phyloP scores from a whole-genome alignment of 2,329 filamentous ascomycete genomes.

The Paraphaeosphaeria sporulosa region DNA sequence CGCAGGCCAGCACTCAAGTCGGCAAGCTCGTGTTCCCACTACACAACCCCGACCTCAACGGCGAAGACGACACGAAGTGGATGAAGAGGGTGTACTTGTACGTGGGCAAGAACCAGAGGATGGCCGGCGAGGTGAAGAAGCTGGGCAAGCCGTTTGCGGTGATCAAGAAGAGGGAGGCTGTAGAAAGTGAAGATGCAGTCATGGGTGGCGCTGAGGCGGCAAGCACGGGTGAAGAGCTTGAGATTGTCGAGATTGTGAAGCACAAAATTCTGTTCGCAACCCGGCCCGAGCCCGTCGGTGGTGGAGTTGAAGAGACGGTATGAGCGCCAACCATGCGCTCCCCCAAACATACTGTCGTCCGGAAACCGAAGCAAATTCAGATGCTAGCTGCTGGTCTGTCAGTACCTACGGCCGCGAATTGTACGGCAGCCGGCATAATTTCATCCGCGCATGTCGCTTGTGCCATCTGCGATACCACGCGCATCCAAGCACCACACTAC shows the following conservation, averaged over 20 bases:
- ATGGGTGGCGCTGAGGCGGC: slow-evolving; percentile 35
- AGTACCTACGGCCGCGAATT: not conserved
- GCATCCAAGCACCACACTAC: not conserved
- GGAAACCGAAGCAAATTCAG: not conserved
- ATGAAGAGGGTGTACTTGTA: slow-evolving; percentile 91
- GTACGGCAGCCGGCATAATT: not conserved
- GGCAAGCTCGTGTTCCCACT: slow-evolving; percentile 82
- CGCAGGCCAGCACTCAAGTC: slow-evolving; percentile 59
- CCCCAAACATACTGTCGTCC: not conserved
- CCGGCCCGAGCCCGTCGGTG: slow-evolving; percentile 80
- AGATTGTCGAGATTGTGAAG: slow-evolving; percentile 86
- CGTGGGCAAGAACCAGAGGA: slow-evolving; percentile 84
- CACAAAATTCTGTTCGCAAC: slow-evolving; percentile 86
- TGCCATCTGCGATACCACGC: not conserved
- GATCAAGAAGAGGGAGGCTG: slow-evolving; percentile 59
- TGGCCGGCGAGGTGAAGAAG: slow-evolving; percentile 91
- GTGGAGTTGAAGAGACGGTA: slow-evolving; percentile 26
- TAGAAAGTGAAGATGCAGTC: slow-evolving; percentile 27
- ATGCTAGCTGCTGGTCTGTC: not conserved
- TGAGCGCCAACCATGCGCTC: slow-evolving; percentile 14
- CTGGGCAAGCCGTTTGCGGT: slow-evolving; percentile 79
- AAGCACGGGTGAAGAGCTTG: slow-evolving; percentile 63
- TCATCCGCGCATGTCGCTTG: not conserved
- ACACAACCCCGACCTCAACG: slow-evolving; percentile 62
- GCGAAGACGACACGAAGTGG: slow-evolving; percentile 70